Evolutionary conservation across 371 early-diverging fungal genomes (phyloP).

Genomic region (Encephalitozoon romaleae): DNA sequence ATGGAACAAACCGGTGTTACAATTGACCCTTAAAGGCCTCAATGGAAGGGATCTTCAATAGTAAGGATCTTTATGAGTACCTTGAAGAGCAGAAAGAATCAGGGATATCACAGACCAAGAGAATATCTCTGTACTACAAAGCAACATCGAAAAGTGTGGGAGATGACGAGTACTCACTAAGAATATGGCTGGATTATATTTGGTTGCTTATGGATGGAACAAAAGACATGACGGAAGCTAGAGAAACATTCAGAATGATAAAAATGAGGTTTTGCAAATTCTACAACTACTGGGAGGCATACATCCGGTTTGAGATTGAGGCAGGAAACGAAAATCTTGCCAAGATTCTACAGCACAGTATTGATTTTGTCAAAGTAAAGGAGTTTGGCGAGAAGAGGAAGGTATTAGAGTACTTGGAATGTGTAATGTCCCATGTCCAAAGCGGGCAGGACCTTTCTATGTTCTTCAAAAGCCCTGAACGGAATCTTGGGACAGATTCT

Average conservation of each 20-base stretch:
- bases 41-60: conserved; percentile 36
- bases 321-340: conserved; percentile 17
- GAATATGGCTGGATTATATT: conserved; percentile 50
- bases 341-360: conserved; percentile 45
- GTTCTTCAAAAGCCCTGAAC: background rate
- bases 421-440: background rate
- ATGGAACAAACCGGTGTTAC: background rate
- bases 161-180: conserved; percentile 20
- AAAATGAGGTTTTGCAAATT: conserved; percentile 50
- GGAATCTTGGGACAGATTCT: background rate
- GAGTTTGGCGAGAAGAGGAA: conserved; percentile 46
- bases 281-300: conserved; percentile 44
- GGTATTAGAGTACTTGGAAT: conserved; percentile 37
- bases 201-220: conserved; percentile 28
- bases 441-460: background rate
- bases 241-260: conserved; percentile 50
- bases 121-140: conserved; percentile 48
- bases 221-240: conserved; percentile 23
- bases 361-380: conserved; percentile 49
- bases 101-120: conserved; percentile 38
- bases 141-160: conserved; percentile 54
- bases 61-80: conserved; percentile 17
- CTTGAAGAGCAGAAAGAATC: background rate
- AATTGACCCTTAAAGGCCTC: background rate
- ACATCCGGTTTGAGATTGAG: conserved; percentile 38